Conservation (phyloP, 257 asterid species). For the Nicotiana attenuata region DNA sequence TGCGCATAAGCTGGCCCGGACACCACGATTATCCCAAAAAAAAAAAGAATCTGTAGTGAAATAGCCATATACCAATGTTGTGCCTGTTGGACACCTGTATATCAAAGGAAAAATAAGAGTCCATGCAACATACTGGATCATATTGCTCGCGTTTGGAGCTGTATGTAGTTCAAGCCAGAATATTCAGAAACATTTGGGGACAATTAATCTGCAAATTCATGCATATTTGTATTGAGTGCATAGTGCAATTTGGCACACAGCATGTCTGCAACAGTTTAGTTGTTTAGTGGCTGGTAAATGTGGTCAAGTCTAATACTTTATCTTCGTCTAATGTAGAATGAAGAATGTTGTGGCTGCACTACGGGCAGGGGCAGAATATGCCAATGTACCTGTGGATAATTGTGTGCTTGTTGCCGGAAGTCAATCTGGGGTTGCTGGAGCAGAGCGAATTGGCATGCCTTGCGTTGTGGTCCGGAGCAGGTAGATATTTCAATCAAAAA, state of each 20-base stretch:
- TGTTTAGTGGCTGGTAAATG: background rate
- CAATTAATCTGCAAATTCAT: background rate
- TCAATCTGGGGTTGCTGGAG: conserved; percentile 73
- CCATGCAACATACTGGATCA: background rate
- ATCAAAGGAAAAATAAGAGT: background rate
- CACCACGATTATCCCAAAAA: too few species aligned
- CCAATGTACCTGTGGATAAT: conserved; percentile 42
- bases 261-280: background rate
- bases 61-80: background rate
- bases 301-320: background rate
- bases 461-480: conserved; percentile 87
- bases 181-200: background rate
- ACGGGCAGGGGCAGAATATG: conserved; percentile 82
- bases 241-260: background rate
- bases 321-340: conserved; percentile 40
- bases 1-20: too few species aligned
- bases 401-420: conserved; percentile 87
- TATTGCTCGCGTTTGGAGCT: background rate
- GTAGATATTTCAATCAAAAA: conserved; percentile 29
- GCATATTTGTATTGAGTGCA: background rate
- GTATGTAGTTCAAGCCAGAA: background rate
- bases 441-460: conserved; percentile 81
- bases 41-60: background rate
- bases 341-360: conserved; percentile 63
- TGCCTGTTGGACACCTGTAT: background rate